Conservation (phyloP, 2,329 filamentous ascomycete species). For the Leptodontidium sp. region DNA sequence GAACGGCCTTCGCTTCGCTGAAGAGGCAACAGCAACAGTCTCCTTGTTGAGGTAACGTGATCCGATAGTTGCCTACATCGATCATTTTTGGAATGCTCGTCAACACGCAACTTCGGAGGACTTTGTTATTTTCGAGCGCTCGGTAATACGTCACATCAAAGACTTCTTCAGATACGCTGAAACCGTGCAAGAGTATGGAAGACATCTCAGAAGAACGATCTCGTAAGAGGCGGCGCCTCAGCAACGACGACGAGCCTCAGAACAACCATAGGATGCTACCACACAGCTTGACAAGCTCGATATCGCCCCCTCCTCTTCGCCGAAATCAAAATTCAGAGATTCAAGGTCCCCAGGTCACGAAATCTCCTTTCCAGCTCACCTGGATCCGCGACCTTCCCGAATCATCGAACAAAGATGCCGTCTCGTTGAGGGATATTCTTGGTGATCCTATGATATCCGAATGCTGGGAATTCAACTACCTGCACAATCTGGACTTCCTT, state of each 20-base stretch:
- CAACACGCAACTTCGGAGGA: not conserved
- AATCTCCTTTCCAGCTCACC: constrained; percentile 67
- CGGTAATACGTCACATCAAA: not conserved
- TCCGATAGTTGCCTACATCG: not conserved
- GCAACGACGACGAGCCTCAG: constrained; percentile 25
- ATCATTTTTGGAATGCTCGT: not conserved
- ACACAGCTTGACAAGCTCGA: constrained; percentile 36
- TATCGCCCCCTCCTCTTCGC: constrained; percentile 44
- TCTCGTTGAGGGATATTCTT: constrained; percentile 64
- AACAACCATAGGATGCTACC: constrained; percentile 22
- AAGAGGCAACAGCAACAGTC: constrained; percentile 12
- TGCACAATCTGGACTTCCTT: constrained; percentile 65
- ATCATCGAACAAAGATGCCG: constrained; percentile 62
- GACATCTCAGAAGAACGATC: constrained; percentile 34
- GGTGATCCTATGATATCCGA: constrained; percentile 64
- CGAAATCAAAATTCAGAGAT: constrained; percentile 22
- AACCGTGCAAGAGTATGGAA: constrained; percentile 33
- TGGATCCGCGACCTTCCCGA: constrained; percentile 60
- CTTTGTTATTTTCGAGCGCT: not conserved
- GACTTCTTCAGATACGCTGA: too few relatives aligned
- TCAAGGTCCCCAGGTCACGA: constrained; percentile 31
- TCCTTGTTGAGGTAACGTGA: constrained; percentile 11
- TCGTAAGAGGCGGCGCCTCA: constrained; percentile 41
- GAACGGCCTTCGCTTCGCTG: not conserved
- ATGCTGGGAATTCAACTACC: constrained; percentile 65